Evolutionary conservation across 2,329 filamentous ascomycete species (phyloP).

Genomic region (Aspergillus eucalypticola): DNA sequence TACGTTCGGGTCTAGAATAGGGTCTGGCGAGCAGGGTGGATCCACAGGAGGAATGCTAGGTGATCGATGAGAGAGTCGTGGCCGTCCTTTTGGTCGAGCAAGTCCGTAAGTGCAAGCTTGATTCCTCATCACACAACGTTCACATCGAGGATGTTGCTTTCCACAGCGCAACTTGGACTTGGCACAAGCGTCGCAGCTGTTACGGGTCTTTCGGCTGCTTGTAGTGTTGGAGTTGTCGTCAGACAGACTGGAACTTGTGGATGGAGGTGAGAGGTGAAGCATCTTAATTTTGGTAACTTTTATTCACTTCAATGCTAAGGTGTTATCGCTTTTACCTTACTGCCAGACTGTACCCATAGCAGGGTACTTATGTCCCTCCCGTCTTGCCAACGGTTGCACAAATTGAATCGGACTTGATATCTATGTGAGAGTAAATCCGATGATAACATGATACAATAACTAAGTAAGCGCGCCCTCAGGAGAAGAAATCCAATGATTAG

Average conservation of each 20-base stretch:
- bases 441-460: too few relatives aligned
- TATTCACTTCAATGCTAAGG: too few relatives aligned
- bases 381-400: too few relatives aligned
- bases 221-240: background rate
- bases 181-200: slow-evolving; percentile 2
- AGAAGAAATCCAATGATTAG: background rate
- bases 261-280: background rate
- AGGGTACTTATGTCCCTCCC: too few relatives aligned
- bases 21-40: too few relatives aligned
- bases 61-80: background rate
- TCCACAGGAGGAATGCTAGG: too few relatives aligned
- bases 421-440: too few relatives aligned
- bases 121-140: background rate
- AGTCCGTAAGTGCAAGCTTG: background rate
- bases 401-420: too few relatives aligned
- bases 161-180: slow-evolving; percentile 2
- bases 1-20: background rate
- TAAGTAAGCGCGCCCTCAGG: background rate
- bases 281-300: background rate
- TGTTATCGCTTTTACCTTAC: too few relatives aligned
- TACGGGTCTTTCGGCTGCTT: background rate
- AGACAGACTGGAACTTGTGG: background rate
- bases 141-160: background rate
- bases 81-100: background rate
- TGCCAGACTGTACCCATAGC: too few relatives aligned